Base-by-base conservation (phyloP, 495 filamentous ascomycete genomes). In the Emericellopsis terricola region DNA sequence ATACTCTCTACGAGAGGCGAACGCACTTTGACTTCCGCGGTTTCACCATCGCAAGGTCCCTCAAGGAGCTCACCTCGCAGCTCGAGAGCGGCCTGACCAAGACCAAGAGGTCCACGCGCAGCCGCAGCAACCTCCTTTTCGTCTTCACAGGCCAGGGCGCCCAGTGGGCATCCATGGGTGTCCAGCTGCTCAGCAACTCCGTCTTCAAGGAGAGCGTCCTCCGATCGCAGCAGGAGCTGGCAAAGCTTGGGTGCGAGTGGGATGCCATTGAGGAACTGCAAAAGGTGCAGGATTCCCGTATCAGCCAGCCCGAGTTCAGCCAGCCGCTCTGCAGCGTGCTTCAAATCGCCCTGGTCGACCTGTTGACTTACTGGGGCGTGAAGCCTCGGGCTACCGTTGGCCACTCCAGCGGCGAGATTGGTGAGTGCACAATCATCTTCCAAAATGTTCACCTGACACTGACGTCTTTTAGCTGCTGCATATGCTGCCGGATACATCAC, bases 371-470 rank as follows among this genome's bases (percentile, higher is more conserved):
- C 11, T 74, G 69, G 57, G 59, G 60, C 24, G 56, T 79, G 19
- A 43, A 35, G 8, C 71, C 71, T 0, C 41, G 45, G 3, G 58
- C 61, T 16, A 70, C 75, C 0, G 59, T 72, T 3, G 74, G 74
- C 8, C 73, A 79, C 47, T 78, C 73, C 4, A 71, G 65, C 47
- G 74, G 74, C 6, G 74, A 79, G 45, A 78, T 78, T 41, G 64
- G 46, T 13, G n/a, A n/a, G n/a, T n/a, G n/a, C n/a, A n/a, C n/a
- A n/a, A n/a, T n/a, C n/a, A n/a, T n/a, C n/a, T n/a, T n/a, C n/a
- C n/a, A n/a, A n/a, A n/a, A n/a, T n/a, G n/a, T n/a, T n/a, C n/a
- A n/a, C n/a, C n/a, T n/a, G n/a, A n/a, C n/a, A n/a, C n/a, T n/a
- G n/a, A n/a, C n/a, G 56, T 19, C n/a, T n/a, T n/a, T n/a, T n/a